Base-by-base conservation (phyloP, 2,329 filamentous ascomycete genomes). In the Metarhizium guizhouense region DNA sequence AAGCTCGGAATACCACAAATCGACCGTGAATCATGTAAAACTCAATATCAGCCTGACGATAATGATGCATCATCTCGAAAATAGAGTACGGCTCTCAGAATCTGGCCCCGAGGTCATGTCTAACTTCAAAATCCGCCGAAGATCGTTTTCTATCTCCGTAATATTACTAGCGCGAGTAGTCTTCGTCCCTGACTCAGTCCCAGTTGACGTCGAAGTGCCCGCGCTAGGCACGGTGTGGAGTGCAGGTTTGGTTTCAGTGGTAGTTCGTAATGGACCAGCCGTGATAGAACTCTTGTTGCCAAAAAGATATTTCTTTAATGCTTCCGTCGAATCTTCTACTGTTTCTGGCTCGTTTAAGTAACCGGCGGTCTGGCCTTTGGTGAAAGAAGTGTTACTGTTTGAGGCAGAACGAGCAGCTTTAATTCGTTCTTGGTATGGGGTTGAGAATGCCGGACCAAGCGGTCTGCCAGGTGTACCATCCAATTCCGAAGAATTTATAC, bases 391-490 rank as follows among this genome's bases (percentile, higher is more conserved):
- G 38, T 38, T 49, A 18, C 48, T 45, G 5, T 64, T 60, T 40
- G 68, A 67, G 47, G 54, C 65, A 11, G 71, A 68, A 18, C 75
- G 76, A 25, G 77, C 80, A 53, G 81, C 82, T 56, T 76, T 77
- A 57, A 86, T 84, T 47, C 83, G 79, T 57, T 85, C 81, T 6
- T 79, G 72, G 61, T 83, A 86, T 0, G 83, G 81, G 0, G 85
- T 86, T 4, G 86, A 85, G 67, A 89, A 88, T 2, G 86, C 80
- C 32, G 84, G 84, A 3, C 80, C 86, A 61, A 84, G 80, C 34
- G 76, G 73, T 49, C 73, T 76, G 47, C 76, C 75, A 20, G 77
- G 76, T 18, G 76, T 78, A 29, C 80, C 79, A 60, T 89, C 84
- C 49, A 91, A 74, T 65, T 95, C 90, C 29, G 64, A 62, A 30